phyloP scores from a whole-genome alignment of 768 basidiomycete species.

The Collybiopsis confluens region DNA sequence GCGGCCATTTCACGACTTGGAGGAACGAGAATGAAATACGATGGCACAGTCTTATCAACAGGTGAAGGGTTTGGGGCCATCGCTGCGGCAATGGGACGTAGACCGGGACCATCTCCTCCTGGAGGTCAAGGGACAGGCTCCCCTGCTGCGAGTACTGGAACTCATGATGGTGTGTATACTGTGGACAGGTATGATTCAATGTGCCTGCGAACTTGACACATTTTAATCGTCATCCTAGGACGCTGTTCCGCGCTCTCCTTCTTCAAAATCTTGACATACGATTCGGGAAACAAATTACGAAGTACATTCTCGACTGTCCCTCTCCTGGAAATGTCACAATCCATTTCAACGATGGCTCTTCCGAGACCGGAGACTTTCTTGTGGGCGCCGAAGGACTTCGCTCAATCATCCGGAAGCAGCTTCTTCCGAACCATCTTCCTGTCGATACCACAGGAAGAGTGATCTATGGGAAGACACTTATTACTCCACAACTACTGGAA shows the following conservation, averaged over 20 bases:
- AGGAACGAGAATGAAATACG: not conserved
- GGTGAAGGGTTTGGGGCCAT: not conserved
- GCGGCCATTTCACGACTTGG: not conserved
- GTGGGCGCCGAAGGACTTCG: conserved; percentile 1
- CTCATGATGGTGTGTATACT: not conserved
- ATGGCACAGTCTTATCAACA: not conserved
- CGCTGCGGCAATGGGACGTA: not conserved
- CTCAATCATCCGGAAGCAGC: not conserved
- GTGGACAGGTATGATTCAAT: not conserved
- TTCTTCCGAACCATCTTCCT: not conserved
- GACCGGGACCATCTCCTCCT: not conserved
- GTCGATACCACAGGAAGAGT: not conserved
- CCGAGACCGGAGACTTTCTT: conserved; percentile 1
- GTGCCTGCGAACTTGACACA: not conserved
- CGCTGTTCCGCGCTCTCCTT: conserved; percentile 4
- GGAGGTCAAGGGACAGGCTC: not conserved
- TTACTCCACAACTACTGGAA: not conserved
- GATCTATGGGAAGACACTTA: conserved; percentile 3
- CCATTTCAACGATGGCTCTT: conserved; percentile 2
- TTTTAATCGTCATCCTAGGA: not conserved
- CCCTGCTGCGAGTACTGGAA: no score
- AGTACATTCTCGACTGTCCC: not conserved
- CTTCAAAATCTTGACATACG: conserved; percentile 1
- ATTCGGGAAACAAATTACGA: conserved; percentile 1
- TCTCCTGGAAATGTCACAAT: not conserved